Conservation (phyloP, 805 yeast species). For the Yarrowia phangngaensis region DNA sequence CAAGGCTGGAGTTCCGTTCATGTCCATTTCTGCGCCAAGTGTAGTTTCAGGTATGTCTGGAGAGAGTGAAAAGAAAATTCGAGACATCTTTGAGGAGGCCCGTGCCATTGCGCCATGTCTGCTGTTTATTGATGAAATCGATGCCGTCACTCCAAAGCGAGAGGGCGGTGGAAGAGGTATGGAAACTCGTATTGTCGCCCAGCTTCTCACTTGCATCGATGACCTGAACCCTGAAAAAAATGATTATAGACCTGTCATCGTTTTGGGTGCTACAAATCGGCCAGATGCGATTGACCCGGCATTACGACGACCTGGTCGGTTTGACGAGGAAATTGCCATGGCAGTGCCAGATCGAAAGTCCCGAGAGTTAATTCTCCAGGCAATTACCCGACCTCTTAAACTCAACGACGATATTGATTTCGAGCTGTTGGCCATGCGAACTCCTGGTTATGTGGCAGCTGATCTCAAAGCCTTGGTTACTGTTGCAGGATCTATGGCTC, state of each 20-base stretch:
- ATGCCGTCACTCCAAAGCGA: constrained; percentile 96
- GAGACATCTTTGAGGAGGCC: constrained; percentile 94
- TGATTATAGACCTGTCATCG: constrained; percentile 86
- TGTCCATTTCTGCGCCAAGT: constrained; percentile 88
- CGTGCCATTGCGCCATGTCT: constrained; percentile 84
- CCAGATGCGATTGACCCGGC: constrained; percentile 96
- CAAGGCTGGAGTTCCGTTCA: constrained; percentile 87
- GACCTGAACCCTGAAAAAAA: constrained; percentile 85
- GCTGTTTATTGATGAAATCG: constrained; percentile 92
- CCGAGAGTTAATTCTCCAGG: constrained; percentile 66
- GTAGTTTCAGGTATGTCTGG: constrained; percentile 99
- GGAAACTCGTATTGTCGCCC: constrained; percentile 97
- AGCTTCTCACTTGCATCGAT: constrained; percentile 89
- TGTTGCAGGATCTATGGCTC: constrained; percentile 93
- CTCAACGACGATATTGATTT: constrained; percentile 70
- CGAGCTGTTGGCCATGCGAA: constrained; percentile 72
- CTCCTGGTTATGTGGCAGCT: constrained; percentile 98
- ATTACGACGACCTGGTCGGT: constrained; percentile 91
- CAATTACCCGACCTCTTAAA: constrained; percentile 66
- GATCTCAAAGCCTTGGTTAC: constrained; percentile 90
- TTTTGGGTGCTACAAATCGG: constrained; percentile 94
- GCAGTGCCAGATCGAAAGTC: constrained; percentile 91
- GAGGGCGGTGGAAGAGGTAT: constrained; percentile 98
- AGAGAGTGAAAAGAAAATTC: constrained; percentile 87
- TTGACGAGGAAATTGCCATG: constrained; percentile 89